These are phyloP conservation scores for Colletotrichum paranaense DNA, from an alignment of 2,329 filamentous ascomycete species.

Conservation along the genomic window DNA sequence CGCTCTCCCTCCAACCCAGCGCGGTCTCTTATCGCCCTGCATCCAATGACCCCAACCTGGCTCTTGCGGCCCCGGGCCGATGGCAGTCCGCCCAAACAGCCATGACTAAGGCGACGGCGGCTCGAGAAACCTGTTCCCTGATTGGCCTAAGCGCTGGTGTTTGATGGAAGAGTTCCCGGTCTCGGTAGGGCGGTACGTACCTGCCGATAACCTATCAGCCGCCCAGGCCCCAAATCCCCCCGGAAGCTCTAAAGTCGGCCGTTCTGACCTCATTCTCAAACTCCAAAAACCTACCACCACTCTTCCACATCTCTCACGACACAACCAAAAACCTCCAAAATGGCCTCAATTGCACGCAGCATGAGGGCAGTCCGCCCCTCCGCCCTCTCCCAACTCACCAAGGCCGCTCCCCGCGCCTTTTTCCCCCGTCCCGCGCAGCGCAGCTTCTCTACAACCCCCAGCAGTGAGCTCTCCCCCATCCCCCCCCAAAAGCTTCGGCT, in stretches of 20 bases:
- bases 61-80: neutral
- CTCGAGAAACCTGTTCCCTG: neutral
- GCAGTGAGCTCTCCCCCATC: conserved; percentile 43
- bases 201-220: conserved; percentile 20
- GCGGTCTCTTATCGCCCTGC: conserved; percentile 11
- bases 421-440: conserved; percentile 56
- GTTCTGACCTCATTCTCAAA: conserved; percentile 32
- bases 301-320: conserved; percentile 18
- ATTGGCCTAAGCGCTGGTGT: conserved; percentile 17
- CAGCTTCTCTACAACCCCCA: conserved; percentile 52
- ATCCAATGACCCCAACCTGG: too few relatives aligned
- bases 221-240: conserved; percentile 9
- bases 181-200: conserved; percentile 19
- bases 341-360: conserved; percentile 72
- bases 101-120: conserved; percentile 23
- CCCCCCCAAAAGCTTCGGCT: neutral
- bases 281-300: conserved; percentile 12
- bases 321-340: conserved; percentile 44
- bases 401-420: conserved; percentile 47
- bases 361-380: conserved; percentile 62
- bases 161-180: conserved; percentile 7
- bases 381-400: conserved; percentile 52
- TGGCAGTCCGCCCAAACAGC: neutral
- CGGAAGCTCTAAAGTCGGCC: conserved; percentile 23
- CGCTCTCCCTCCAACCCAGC: neutral